phyloP scores from a whole-genome alignment of 2,329 filamentous ascomycete genomes.

The Alternaria sp. region DNA sequence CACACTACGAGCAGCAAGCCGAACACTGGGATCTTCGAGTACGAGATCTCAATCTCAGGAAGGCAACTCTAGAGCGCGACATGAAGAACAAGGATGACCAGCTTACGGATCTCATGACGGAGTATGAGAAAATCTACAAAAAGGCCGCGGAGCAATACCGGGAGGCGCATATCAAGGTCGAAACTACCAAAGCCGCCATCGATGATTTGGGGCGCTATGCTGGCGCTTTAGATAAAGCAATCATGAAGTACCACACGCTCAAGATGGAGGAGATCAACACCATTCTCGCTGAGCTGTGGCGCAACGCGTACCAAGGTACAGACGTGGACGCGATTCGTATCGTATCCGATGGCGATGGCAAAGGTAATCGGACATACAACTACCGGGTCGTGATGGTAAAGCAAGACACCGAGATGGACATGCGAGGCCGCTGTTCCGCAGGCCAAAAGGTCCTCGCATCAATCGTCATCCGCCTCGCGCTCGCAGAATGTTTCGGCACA shows the following conservation, averaged over 20 bases:
- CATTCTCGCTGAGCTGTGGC: constrained; percentile 96
- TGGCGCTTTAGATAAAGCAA: constrained; percentile 87
- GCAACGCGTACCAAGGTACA: constrained; percentile 93
- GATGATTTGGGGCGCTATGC: constrained; percentile 86
- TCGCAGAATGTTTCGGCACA: constrained; percentile 94
- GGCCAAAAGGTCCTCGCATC: constrained; percentile 95
- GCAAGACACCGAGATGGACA: constrained; percentile 97
- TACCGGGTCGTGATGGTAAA: constrained; percentile 98
- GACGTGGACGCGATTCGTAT: constrained; percentile 98
- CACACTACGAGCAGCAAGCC: constrained; percentile 74
- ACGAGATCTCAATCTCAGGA: constrained; percentile 73
- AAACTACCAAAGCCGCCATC: constrained; percentile 89
- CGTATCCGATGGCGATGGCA: constrained; percentile 83
- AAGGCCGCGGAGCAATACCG: constrained; percentile 81
- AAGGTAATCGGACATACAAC: constrained; percentile 85
- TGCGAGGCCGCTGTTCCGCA: constrained; percentile 95
- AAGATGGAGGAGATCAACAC: constrained; percentile 99
- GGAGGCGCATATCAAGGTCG: constrained; percentile 86
- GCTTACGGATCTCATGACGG: constrained; percentile 71
- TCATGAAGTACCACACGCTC: constrained; percentile 93
- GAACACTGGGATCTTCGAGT: constrained; percentile 68
- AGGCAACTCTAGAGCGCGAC: constrained; percentile 74
- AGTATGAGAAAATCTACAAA: constrained; percentile 88
- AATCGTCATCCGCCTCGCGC: constrained; percentile 95
- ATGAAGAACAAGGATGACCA: constrained; percentile 87